A percentile compares a stretch with the other conserved stretches of the same genome.
These are phyloP conservation scores for Biscutella laevigata DNA, from an alignment of 441 rosid genomes.

Conservation along the genomic window DNA sequence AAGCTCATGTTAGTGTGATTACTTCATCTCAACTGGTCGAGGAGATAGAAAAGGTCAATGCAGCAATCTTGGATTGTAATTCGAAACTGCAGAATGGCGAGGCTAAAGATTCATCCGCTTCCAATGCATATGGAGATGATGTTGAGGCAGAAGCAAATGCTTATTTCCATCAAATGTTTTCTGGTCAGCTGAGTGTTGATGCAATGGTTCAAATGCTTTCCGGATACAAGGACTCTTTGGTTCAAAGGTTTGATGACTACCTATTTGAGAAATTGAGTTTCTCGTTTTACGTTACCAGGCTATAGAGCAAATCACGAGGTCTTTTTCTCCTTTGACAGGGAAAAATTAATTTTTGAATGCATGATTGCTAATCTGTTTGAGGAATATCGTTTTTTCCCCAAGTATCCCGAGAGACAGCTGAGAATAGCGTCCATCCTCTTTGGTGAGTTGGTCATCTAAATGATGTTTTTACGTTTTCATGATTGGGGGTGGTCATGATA, in stretches of 20 bases:
- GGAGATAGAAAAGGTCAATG: conserved; percentile 66
- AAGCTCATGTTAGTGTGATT: conserved; percentile 44
- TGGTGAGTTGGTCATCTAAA: conserved; percentile 46
- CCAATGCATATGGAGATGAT: conserved; percentile 75
- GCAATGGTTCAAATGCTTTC: conserved; percentile 97
- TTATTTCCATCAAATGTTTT: conserved; percentile 92
- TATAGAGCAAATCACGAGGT: background rate
- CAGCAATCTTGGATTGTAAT: conserved; percentile 43
- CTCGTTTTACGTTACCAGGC: background rate
- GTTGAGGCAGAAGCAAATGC: conserved; percentile 92
- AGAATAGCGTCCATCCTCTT: conserved; percentile 89
- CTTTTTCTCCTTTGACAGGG: conserved; percentile 48
- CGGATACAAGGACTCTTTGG: conserved; percentile 77
- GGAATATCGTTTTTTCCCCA: conserved; percentile 91
- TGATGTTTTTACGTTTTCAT: background rate
- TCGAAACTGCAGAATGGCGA: conserved; percentile 69
- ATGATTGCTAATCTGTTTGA: conserved; percentile 94
- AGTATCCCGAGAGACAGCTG: conserved; percentile 94
- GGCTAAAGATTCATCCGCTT: conserved; percentile 53
- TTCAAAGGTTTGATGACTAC: conserved; percentile 46
- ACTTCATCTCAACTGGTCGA: conserved; percentile 53
- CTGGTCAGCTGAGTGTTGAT: conserved; percentile 75
- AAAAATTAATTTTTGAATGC: conserved; percentile 80
- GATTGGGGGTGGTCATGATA: background rate
- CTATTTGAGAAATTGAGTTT: conserved; percentile 8